These are phyloP conservation scores for Polyporus tsugae DNA, from an alignment of 1,284 basidiomycete genomes.

Conservation along the genomic window DNA sequence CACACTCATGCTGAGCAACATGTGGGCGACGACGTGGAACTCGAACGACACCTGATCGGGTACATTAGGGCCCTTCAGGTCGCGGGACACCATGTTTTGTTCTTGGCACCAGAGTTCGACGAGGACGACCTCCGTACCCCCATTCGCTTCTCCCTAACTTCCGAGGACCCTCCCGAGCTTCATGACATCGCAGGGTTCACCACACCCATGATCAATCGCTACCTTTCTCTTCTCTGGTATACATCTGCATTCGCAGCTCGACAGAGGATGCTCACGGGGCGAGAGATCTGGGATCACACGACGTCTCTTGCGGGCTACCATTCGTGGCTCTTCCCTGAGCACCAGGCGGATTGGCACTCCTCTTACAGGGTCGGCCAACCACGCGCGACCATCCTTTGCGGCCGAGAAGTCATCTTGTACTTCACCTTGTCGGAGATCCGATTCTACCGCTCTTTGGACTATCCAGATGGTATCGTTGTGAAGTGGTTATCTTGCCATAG, in stretches of 20 bases:
- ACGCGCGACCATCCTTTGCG: constrained; percentile 41
- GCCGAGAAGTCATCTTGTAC: constrained; percentile 42
- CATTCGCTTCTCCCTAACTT: constrained; percentile 38
- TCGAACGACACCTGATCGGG: constrained; percentile 31
- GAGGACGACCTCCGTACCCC: constrained; percentile 31
- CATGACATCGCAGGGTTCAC: constrained; percentile 34
- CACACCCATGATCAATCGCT: constrained; percentile 42
- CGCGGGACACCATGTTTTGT: constrained; percentile 42
- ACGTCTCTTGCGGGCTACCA: constrained; percentile 40
- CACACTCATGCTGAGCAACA: constrained; percentile 8
- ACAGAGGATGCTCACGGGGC: constrained; percentile 11
- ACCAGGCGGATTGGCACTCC: constrained; percentile 33
- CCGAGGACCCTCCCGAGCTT: constrained; percentile 3
- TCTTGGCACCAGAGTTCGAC: constrained; percentile 43
- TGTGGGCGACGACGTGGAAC: constrained; percentile 4
- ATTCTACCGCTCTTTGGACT: constrained; percentile 28
- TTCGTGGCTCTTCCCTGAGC: constrained; percentile 12
- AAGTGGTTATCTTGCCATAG: background rate
- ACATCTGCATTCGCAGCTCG: constrained; percentile 40
- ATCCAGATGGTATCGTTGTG: background rate
- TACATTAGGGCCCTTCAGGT: constrained; percentile 37
- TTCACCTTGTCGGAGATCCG: constrained; percentile 40
- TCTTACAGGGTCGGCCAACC: constrained; percentile 40
- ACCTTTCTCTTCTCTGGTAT: constrained; percentile 43
- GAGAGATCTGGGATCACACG: constrained; percentile 25